Evolutionary conservation across 345 rosid genomes (phyloP).

Genomic region (Linum tenue): DNA sequence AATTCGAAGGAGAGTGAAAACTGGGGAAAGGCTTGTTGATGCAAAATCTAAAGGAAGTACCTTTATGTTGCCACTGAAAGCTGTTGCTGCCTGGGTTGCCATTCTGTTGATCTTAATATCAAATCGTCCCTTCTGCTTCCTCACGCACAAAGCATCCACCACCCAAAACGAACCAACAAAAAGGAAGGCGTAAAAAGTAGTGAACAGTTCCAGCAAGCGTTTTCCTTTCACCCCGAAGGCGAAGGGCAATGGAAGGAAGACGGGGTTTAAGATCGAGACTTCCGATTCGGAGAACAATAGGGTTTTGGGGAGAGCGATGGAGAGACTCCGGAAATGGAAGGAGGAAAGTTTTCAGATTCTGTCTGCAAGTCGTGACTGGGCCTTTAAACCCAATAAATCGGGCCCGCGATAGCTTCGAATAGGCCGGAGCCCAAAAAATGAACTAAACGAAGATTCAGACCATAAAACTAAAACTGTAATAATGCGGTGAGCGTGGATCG

Average conservation of each 20-base stretch:
- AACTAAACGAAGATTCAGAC: too few species aligned
- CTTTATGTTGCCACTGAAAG: slow-evolving; percentile 50
- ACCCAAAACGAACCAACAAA: not conserved
- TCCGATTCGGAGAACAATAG: not conserved
- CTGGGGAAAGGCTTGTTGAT: not conserved
- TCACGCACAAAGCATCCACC: slow-evolving; percentile 11
- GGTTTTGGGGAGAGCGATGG: slow-evolving; percentile 2
- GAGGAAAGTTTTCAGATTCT: not conserved
- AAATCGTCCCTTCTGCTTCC: not conserved
- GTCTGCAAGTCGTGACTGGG: not conserved
- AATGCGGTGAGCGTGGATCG: not conserved
- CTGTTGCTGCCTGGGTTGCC: slow-evolving; percentile 45
- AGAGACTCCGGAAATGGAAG: not conserved
- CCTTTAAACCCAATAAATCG: not conserved
- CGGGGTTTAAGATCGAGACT: not conserved
- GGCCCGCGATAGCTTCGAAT: too few species aligned
- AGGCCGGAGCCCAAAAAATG: too few species aligned
- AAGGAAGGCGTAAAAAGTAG: not conserved
- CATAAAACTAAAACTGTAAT: too few species aligned
- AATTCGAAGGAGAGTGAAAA: not conserved
- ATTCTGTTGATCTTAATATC: slow-evolving; percentile 12
- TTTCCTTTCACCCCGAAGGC: not conserved
- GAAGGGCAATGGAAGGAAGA: not conserved
- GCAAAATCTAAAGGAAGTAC: slow-evolving; percentile 12
- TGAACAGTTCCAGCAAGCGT: not conserved